Base-by-base conservation (phyloP, 495 filamentous ascomycete species). In the Sordaria brevicollis region DNA sequence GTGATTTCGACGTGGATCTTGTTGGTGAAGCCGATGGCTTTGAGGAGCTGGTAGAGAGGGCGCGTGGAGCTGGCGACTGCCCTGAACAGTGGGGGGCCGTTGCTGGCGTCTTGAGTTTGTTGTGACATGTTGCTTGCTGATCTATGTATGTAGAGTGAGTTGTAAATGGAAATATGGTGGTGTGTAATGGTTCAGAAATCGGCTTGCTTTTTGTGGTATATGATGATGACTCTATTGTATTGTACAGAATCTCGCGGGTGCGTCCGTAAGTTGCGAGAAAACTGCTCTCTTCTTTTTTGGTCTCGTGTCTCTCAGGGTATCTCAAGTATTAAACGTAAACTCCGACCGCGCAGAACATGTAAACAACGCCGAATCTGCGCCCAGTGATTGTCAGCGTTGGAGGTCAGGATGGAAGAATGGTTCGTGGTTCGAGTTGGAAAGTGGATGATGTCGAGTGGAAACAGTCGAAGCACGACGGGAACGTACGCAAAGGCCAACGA, bases 311-410 rank as follows among this genome's bases (percentile, higher is more conserved):
- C 66, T 72, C 70, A 69, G 82, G 79, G 79, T 83, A 81, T 81
- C 80, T 82, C 49, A 31, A n/a, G 25, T 82, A 38, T 70, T 72
- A 99, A 81, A 99, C 95, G 89, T 99, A 99, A 77, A 99, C 96
- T 76, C 95, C 95, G 78, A 93, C 95, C 29, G 93, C 95, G 81
- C 95, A 99, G 78, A 99, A 97, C 89, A 97, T 94, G 85, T 92
- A 96, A 25, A 98, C 93, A 62, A 94, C 91, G 72, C 96, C 95
- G 79, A 97, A 93, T 49, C 95, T 99, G 77, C 4, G 33, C 69
- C 5, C 11, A 31, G 13, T 31, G 17, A 5, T 17, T 2, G 49
- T 62, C 13, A 62, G 49, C 49, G 49, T 4, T 17, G 11, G 0
- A 17, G 25, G 5, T 31, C 13, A 29, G 25, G 49, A 62, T 17